Conservation (phyloP, 2,329 filamentous ascomycete genomes). For the Curvularia verruculosa region DNA sequence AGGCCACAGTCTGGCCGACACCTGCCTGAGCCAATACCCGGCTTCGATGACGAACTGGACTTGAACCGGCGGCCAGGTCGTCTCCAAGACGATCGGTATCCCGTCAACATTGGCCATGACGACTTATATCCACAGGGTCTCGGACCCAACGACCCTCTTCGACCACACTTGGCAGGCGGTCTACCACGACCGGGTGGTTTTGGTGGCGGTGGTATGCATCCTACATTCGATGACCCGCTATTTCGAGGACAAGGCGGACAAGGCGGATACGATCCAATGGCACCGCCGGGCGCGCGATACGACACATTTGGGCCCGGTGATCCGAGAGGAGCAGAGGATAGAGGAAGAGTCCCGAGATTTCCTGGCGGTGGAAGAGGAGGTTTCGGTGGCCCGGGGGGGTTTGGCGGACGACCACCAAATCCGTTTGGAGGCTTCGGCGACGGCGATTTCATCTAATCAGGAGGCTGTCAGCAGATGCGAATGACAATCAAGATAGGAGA, state of each 20-base stretch:
- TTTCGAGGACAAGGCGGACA: conserved; percentile 67
- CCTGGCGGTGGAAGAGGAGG: conserved; percentile 55
- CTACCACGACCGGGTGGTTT: conserved; percentile 64
- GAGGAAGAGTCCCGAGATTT: conserved; percentile 38
- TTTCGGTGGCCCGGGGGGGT: conserved; percentile 49
- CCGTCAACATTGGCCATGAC: conserved; percentile 77
- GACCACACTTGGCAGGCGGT: conserved; percentile 67
- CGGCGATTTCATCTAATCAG: conserved; percentile 61
- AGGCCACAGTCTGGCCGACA: conserved; percentile 63
- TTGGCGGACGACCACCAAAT: conserved; percentile 58
- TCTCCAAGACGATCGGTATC: conserved; percentile 58
- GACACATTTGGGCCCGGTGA: conserved; percentile 73
- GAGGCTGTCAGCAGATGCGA: neutral
- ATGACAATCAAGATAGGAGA: neutral
- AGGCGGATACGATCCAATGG: conserved; percentile 68
- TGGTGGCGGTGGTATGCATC: conserved; percentile 86
- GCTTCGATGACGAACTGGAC: conserved; percentile 92
- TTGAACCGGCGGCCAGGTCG: conserved; percentile 70
- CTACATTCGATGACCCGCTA: conserved; percentile 89
- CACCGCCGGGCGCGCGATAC: conserved; percentile 87
- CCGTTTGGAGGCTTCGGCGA: conserved; percentile 66
- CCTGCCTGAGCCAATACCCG: conserved; percentile 81
- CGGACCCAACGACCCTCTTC: conserved; percentile 82
- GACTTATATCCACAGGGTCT: conserved; percentile 88
- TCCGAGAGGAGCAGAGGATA: conserved; percentile 51